These are phyloP conservation scores for Porogramme epimiltina DNA, from an alignment of 1,284 basidiomycete species.

Conservation along the genomic window DNA sequence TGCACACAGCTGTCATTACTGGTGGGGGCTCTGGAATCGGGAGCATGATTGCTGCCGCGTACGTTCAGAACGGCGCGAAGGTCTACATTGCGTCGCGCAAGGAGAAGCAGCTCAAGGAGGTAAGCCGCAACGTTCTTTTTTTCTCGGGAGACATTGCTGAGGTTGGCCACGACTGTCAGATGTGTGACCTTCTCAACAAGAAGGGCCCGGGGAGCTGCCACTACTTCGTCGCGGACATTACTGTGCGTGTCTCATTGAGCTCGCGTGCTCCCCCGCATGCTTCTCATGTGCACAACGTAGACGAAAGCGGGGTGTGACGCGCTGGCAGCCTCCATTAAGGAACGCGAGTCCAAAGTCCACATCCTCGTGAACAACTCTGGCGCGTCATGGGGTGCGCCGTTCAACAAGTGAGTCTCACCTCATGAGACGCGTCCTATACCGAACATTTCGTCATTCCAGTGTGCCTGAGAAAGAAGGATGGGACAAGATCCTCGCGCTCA, in stretches of 20 bases:
- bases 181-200: slow-evolving; percentile 60
- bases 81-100: slow-evolving; percentile 88
- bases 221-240: slow-evolving; percentile 75
- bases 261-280: not conserved
- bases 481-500: slow-evolving; percentile 80
- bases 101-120: slow-evolving; percentile 75
- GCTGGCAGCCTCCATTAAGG: slow-evolving; percentile 69
- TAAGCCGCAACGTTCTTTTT: slow-evolving; percentile 29
- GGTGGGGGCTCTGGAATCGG: slow-evolving; percentile 82
- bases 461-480: slow-evolving; percentile 83
- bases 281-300: slow-evolving; percentile 44
- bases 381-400: slow-evolving; percentile 79
- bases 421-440: not conserved
- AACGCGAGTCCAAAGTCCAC: slow-evolving; percentile 70
- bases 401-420: slow-evolving; percentile 43
- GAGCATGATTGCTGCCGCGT: slow-evolving; percentile 79
- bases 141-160: no score
- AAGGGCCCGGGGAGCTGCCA: slow-evolving; percentile 60
- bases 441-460: slow-evolving; percentile 15
- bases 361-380: slow-evolving; percentile 84
- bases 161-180: slow-evolving; percentile 46
- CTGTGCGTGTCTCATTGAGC: slow-evolving; percentile 43
- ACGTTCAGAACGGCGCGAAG: slow-evolving; percentile 62
- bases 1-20: slow-evolving; percentile 67
- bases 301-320: slow-evolving; percentile 81